Conservation (phyloP, 805 yeast genomes). For the Debaryomyces hansenii region DNA sequence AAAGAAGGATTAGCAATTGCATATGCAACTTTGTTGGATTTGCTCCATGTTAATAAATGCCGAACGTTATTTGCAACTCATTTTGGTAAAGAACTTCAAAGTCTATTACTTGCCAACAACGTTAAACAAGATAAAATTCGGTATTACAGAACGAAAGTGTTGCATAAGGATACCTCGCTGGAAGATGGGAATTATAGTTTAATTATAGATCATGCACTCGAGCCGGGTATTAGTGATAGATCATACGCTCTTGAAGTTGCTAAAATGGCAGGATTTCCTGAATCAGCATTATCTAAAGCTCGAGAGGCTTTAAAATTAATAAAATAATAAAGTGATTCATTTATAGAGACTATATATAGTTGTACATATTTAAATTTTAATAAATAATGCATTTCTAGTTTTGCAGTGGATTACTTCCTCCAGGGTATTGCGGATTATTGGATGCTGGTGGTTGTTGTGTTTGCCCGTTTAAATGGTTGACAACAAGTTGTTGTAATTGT, state of each 20-base stretch:
- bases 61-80: constrained; percentile 89
- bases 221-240: constrained; percentile 66
- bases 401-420: not conserved
- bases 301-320: constrained; percentile 17
- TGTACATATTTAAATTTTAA: constrained; percentile 1
- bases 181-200: constrained; percentile 21
- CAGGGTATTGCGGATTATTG: not conserved
- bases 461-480: constrained; percentile 18
- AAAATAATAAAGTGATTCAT: not conserved
- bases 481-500: constrained; percentile 18
- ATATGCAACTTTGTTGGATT: constrained; percentile 64
- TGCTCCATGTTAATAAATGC: constrained; percentile 56
- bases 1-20: constrained; percentile 85
- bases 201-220: constrained; percentile 55
- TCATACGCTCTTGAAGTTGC: constrained; percentile 82
- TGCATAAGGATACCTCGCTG: constrained; percentile 7
- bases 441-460: constrained; percentile 7
- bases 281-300: constrained; percentile 56
- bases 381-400: not conserved
- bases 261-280: constrained; percentile 75
- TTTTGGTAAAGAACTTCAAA: constrained; percentile 49
- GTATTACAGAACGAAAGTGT: constrained; percentile 33
- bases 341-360: not conserved
- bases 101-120: constrained; percentile 31
- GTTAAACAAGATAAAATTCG: constrained; percentile 25